Percentiles rank a stretch among this genome's conserved stretches.
Conservation (phyloP, 208 protist species). For the Acanthamoeba sp. region DNA sequence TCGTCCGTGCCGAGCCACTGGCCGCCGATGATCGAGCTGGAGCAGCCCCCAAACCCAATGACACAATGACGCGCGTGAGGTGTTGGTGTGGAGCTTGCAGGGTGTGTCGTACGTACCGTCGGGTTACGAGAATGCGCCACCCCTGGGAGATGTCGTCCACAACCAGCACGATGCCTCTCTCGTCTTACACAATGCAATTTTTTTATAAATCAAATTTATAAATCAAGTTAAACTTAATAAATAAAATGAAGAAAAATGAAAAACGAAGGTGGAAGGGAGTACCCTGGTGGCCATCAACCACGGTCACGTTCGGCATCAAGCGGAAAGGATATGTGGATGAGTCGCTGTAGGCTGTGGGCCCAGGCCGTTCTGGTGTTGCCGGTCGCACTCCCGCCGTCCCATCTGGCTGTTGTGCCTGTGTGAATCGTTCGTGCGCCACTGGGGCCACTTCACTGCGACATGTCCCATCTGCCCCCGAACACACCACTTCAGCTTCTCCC, state of each 20-base stretch:
- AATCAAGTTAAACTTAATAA: too few relatives aligned
- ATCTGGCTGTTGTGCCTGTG: too few relatives aligned
- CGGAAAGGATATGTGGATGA: too few relatives aligned
- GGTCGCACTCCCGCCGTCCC: too few relatives aligned
- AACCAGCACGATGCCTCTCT: neutral
- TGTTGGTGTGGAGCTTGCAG: too few relatives aligned
- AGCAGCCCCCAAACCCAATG: neutral
- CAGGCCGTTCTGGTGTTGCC: too few relatives aligned
- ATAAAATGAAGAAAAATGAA: neutral
- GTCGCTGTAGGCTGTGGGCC: too few relatives aligned
- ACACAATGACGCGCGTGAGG: neutral
- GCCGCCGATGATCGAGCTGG: constrained; percentile 6
- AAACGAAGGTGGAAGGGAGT: neutral
- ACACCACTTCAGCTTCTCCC: too few relatives aligned
- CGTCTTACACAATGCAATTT: neutral
- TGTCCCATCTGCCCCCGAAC: too few relatives aligned
- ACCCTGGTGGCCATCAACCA: neutral
- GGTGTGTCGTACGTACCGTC: neutral
- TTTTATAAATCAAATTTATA: neutral
- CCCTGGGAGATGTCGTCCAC: neutral
- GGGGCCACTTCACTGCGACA: too few relatives aligned
- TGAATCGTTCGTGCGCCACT: too few relatives aligned
- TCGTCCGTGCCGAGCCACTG: constrained; percentile 1
- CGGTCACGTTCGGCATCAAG: too few relatives aligned
- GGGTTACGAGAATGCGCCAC: neutral